Base-by-base conservation (phyloP, 768 basidiomycete genomes). In the Agrocybe chaxingu region DNA sequence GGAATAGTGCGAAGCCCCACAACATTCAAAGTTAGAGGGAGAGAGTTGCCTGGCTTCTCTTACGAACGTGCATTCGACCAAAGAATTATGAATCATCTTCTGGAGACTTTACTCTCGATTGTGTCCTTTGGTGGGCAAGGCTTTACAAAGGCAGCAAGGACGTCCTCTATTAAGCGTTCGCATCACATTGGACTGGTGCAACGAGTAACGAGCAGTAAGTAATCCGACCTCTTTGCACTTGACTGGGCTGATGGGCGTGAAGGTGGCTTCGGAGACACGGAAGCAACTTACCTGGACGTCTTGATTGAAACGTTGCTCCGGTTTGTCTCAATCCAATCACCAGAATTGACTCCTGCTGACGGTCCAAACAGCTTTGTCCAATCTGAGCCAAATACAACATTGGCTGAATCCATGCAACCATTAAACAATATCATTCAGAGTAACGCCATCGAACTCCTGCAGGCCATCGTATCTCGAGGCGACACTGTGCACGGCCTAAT, bases 121-220 rank as follows among this genome's bases (percentile, higher is more conserved):
- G 80, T 89, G 47, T 81, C 84, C 33, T 95, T 94, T 61, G 95
- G 95, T 1, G 94, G 94, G 2, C 89, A 92, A 66, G 92, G 90
- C 0, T 88, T 97, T 62, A 76, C 82, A 41, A 89, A 89, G 58
- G 78, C 85, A 1, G 85, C 89, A 0, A 79, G 86, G 47, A 75
- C 75, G 9, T 82, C 84, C 1, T 69, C 71, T 8, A 70, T 93
- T 47, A 81, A 78, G 53, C 80, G 85, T 31, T 84, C 90, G 3
- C 72, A 81, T 35, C 81, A 92, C 62, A 52, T 73, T 5, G 82
- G 76, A 3, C 68, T 98, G 7, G 59, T 82, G 7, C 73, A 81
- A 51, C 76, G 89, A 55, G 75, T 87, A 10, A 77, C 83, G 54
- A 57, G 68, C 8, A 76, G 92, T 89, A 67, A 56, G 76, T 57